Percentiles rank a stretch among this genome's conserved stretches.
Evolutionary conservation across 768 basidiomycete genomes (phyloP).

Genomic region (Lactarius tabidus): DNA sequence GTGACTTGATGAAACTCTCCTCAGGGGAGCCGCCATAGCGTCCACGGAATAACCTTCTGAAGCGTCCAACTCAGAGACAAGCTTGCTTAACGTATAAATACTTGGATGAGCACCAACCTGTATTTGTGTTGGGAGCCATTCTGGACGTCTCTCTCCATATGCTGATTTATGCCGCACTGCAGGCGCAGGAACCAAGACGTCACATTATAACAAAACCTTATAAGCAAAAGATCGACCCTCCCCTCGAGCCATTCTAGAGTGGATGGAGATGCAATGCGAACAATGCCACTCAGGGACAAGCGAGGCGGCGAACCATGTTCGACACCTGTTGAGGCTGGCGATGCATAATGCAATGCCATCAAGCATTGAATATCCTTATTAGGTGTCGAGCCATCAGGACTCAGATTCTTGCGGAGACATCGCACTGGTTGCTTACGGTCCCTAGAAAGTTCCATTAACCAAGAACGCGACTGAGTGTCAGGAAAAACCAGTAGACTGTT

Average conservation of each 20-base stretch:
- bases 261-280: background rate
- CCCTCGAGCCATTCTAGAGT: background rate
- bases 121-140: background rate
- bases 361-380: no score
- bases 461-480: background rate
- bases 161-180: background rate
- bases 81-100: background rate
- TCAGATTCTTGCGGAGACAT: background rate
- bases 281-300: background rate
- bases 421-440: no score
- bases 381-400: background rate
- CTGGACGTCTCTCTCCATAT: background rate
- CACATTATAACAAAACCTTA: background rate
- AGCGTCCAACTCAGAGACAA: background rate
- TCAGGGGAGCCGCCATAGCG: conserved; percentile 9
- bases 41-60: background rate
- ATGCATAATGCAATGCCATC: no score
- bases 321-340: background rate
- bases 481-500: background rate
- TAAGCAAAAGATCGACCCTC: background rate
- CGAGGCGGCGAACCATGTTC: background rate
- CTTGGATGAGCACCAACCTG: background rate
- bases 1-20: background rate
- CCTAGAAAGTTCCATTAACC: no score
- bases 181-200: no score